A percentile compares a stretch with the other conserved stretches of the same genome.
phyloP scores from a whole-genome alignment of 2,329 filamentous ascomycete genomes.

The Pestalotiopsis sp. region DNA sequence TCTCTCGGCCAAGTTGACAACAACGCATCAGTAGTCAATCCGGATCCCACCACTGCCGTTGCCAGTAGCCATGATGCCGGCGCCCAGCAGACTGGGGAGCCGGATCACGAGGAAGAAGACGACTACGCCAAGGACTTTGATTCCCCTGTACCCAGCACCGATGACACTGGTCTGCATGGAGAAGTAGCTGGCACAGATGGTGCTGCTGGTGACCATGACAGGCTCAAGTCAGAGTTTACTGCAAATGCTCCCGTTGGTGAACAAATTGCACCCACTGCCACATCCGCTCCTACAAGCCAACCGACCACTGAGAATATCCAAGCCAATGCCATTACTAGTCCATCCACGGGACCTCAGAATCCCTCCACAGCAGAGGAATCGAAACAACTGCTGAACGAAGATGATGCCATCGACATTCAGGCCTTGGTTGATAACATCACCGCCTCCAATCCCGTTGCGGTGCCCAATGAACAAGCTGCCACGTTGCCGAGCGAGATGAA shows the following conservation, averaged over 20 bases:
- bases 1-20: slow-evolving; percentile 10
- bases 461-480: slow-evolving; percentile 28
- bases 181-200: neutral
- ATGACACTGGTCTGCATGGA: slow-evolving; percentile 33
- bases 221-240: neutral
- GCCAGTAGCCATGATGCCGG: neutral
- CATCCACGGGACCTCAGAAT: neutral
- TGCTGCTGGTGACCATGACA: neutral
- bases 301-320: neutral
- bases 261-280: slow-evolving; percentile 14
- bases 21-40: neutral
- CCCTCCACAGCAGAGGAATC: neutral
- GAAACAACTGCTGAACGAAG: neutral
- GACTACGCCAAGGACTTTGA: slow-evolving; percentile 56
- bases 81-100: neutral
- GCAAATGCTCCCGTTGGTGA: slow-evolving; percentile 20
- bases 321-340: neutral
- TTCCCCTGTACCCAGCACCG: slow-evolving; percentile 44
- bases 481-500: slow-evolving; percentile 31
- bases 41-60: neutral
- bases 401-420: slow-evolving; percentile 28
- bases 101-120: slow-evolving; percentile 41
- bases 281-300: neutral
- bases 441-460: slow-evolving; percentile 25
- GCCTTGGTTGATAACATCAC: slow-evolving; percentile 30